Percentiles rank a stretch among this genome's conserved stretches.
These are phyloP conservation scores for Chlamydomonas sp. DNA, from an alignment of 139 green algal species.

Conservation along the genomic window DNA sequence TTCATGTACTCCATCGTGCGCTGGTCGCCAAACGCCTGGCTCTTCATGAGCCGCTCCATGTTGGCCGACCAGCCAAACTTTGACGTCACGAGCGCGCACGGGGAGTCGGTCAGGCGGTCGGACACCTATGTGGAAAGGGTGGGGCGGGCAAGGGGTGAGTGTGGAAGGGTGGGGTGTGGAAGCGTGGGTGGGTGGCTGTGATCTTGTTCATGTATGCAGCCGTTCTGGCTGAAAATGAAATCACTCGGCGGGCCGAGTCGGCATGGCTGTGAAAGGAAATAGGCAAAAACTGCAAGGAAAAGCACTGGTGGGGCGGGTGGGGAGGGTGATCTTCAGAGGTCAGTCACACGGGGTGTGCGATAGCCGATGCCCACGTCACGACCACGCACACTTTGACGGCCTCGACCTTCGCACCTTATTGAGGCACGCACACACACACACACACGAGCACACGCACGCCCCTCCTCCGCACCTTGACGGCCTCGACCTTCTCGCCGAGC, in stretches of 20 bases:
- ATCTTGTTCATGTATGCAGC: not conserved
- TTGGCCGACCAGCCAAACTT: constrained; percentile 98
- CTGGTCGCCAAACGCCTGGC: constrained; percentile 81
- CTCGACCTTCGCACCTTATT: too few relatives aligned
- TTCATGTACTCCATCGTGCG: constrained; percentile 93
- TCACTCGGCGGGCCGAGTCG: too few relatives aligned
- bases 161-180: too few relatives aligned
- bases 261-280: too few relatives aligned
- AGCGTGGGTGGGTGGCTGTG: not conserved
- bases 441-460: too few relatives aligned
- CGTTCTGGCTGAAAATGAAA: not conserved
- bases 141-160: not conserved
- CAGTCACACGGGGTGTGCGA: too few relatives aligned
- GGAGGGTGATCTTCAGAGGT: too few relatives aligned
- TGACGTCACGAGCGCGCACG: constrained; percentile 87
- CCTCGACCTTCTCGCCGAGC: constrained; percentile 57
- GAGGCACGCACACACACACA: too few relatives aligned
- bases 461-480: constrained; percentile 54
- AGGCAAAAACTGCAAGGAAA: too few relatives aligned
- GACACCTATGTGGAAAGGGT: constrained; percentile 36
- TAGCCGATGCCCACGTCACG: too few relatives aligned
- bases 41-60: constrained; percentile 95
- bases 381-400: too few relatives aligned
- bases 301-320: too few relatives aligned
- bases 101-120: constrained; percentile 76